These are phyloP conservation scores for Globisporangium okanoganense DNA, from an alignment of 352 stramenopile species.

Conservation along the genomic window DNA sequence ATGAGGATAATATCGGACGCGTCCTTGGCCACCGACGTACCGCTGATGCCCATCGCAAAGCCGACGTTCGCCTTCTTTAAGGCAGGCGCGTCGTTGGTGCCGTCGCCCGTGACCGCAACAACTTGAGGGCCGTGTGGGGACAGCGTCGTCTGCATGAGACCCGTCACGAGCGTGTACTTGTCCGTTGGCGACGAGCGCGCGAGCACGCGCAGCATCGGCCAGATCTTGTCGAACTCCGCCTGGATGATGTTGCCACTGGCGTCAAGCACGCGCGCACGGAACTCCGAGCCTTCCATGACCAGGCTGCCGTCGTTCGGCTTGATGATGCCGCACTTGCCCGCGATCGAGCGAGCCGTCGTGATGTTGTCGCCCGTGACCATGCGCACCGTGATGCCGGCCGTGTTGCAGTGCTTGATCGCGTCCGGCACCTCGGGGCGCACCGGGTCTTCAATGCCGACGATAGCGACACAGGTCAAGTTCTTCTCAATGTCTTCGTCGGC, in stretches of 20 bases:
- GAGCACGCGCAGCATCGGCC: constrained; percentile 62
- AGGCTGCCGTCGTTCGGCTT: constrained; percentile 40
- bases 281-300: constrained; percentile 55
- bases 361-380: constrained; percentile 93
- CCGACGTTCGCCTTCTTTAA: constrained; percentile 95
- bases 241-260: constrained; percentile 53
- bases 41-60: constrained; percentile 93
- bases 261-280: constrained; percentile 48
- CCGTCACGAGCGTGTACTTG: constrained; percentile 64
- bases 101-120: constrained; percentile 95
- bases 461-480: constrained; percentile 43
- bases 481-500: constrained; percentile 27
- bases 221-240: constrained; percentile 65
- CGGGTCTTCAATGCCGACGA: constrained; percentile 94
- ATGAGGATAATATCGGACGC: constrained; percentile 95
- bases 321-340: constrained; percentile 88
- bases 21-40: constrained; percentile 93
- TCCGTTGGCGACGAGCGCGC: constrained; percentile 60
- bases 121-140: constrained; percentile 72
- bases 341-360: constrained; percentile 88
- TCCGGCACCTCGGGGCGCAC: constrained; percentile 88
- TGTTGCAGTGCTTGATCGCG: constrained; percentile 91
- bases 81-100: constrained; percentile 94
- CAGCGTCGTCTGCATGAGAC: constrained; percentile 57
- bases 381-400: constrained; percentile 88